phyloP scores from a whole-genome alignment of 441 rosid genomes.

The Adansonia grandidieri region DNA sequence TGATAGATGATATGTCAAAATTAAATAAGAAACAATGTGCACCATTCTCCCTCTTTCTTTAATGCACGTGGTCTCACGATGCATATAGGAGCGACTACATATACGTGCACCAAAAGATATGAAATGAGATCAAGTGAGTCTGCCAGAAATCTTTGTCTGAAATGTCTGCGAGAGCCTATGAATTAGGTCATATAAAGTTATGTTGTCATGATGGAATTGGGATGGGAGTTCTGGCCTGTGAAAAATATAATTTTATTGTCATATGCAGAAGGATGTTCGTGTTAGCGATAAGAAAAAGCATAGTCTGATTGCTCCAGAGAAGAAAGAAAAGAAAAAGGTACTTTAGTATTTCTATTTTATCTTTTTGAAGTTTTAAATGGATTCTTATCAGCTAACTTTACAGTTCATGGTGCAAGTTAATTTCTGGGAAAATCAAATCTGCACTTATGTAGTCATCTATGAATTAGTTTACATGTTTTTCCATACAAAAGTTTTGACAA shows the following conservation, averaged over 20 bases:
- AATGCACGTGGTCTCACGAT: not conserved
- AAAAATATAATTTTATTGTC: slow-evolving; percentile 29
- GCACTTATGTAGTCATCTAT: slow-evolving; percentile 14
- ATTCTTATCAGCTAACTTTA: slow-evolving; percentile 4
- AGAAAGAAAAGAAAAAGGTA: slow-evolving; percentile 76
- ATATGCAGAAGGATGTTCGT: slow-evolving; percentile 46
- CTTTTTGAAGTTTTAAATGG: slow-evolving; percentile 19
- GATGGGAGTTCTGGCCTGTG: slow-evolving; percentile 9
- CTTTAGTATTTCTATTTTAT: not conserved
- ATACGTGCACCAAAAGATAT: not conserved
- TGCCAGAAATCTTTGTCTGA: not conserved
- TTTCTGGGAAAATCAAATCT: not conserved
- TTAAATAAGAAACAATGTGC: not conserved
- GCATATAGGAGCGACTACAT: not conserved
- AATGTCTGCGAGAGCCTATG: not conserved
- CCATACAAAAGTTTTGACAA: not conserved
- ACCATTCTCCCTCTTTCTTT: not conserved
- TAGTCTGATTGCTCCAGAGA: slow-evolving; percentile 51
- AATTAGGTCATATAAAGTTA: not conserved
- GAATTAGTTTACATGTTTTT: not conserved
- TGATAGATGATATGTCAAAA: slow-evolving; percentile 11
- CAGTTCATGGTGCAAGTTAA: not conserved
- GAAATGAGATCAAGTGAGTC: slow-evolving; percentile 1
- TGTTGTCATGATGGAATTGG: not conserved
- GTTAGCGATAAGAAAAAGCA: slow-evolving; percentile 47